Evolutionary conservation across 805 yeast species (phyloP).

Genomic region (Isabelozyma gotoi): DNA sequence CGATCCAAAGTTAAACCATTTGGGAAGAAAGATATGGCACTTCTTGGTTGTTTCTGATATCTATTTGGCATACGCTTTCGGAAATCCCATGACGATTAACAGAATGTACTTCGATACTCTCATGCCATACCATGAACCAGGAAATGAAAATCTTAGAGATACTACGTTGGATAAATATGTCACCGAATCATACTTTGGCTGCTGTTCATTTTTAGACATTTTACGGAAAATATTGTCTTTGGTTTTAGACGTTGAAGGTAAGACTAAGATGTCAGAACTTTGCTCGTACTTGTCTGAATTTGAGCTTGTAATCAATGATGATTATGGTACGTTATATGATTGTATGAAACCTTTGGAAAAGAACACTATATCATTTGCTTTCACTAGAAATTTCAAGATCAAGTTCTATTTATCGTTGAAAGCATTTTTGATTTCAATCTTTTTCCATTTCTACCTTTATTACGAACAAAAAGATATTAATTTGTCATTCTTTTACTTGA

Average conservation of each 20-base stretch:
- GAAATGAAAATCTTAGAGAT: conserved; percentile 37
- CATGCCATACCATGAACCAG: conserved; percentile 42
- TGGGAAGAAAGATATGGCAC: conserved; percentile 63
- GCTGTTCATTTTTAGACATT: conserved; percentile 24
- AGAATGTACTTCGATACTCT: conserved; percentile 50
- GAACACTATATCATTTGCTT: conserved; percentile 6
- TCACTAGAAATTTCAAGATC: conserved; percentile 14
- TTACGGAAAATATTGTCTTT: conserved; percentile 32
- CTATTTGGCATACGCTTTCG: conserved; percentile 45
- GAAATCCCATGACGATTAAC: conserved; percentile 44
- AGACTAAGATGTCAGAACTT: conserved; percentile 37
- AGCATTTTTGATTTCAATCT: conserved; percentile 37
- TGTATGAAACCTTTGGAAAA: conserved; percentile 13
- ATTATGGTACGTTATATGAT: conserved; percentile 26
- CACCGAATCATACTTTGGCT: conserved; percentile 27
- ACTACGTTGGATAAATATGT: conserved; percentile 41
- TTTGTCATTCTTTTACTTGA: conserved; percentile 37
- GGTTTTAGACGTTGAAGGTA: conserved; percentile 40
- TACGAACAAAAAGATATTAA: conserved; percentile 31
- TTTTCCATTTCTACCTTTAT: conserved; percentile 43
- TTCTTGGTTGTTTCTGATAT: conserved; percentile 46
- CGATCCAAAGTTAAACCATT: conserved; percentile 32
- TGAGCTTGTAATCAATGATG: conserved; percentile 28
- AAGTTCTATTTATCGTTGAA: conserved; percentile 27
- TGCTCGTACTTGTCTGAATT: conserved; percentile 31